A percentile compares a stretch with the other conserved stretches of the same genome.
Evolutionary conservation across 768 basidiomycete species (phyloP).

Genomic region (Amanita rubescens): DNA sequence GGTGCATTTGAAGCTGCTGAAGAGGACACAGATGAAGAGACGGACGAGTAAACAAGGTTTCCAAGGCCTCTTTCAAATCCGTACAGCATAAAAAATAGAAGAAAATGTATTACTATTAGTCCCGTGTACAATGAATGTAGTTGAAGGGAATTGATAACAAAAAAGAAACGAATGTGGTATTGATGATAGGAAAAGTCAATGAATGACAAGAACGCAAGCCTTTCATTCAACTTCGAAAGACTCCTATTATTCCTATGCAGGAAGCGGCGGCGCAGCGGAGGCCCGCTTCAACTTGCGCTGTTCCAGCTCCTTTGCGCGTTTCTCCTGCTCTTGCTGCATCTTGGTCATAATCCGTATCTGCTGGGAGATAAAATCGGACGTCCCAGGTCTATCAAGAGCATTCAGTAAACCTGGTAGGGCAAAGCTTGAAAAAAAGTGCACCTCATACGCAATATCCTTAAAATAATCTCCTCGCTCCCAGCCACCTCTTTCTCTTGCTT

Average conservation of each 20-base stretch:
- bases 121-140: background rate
- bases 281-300: slow-evolving; percentile 54
- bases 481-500: slow-evolving; percentile 65
- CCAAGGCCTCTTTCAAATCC: no score
- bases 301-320: slow-evolving; percentile 54
- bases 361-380: slow-evolving; percentile 81
- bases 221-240: background rate
- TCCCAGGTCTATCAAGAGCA: slow-evolving; percentile 48
- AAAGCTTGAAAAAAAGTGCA: slow-evolving; percentile 22
- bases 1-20: no score
- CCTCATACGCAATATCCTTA: slow-evolving; percentile 96
- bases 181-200: background rate
- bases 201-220: background rate
- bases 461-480: slow-evolving; percentile 82
- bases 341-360: slow-evolving; percentile 76
- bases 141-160: background rate
- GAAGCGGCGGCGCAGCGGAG: slow-evolving; percentile 31
- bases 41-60: no score
- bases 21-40: no score
- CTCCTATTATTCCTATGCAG: slow-evolving; percentile 8
- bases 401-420: background rate
- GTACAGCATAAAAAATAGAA: background rate
- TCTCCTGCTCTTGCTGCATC: slow-evolving; percentile 80
- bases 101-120: background rate
- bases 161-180: background rate